phyloP scores from a whole-genome alignment of 2,329 filamentous ascomycete species.

The Hypomyces rosellus region DNA sequence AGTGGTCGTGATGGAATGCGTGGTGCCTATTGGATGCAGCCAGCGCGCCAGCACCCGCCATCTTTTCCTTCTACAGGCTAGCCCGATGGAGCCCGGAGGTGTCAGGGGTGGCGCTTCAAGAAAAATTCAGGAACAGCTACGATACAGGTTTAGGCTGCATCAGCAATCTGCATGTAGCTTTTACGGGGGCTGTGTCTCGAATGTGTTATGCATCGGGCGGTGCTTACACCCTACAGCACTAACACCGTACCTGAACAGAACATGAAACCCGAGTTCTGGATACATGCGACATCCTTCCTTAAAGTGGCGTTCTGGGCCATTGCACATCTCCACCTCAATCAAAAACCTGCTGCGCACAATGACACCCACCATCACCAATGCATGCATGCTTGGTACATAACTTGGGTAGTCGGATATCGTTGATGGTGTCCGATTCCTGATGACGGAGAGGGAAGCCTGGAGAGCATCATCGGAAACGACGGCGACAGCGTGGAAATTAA shows the following conservation, averaged over 20 bases:
- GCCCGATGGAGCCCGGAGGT: constrained; percentile 4
- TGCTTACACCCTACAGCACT: neutral
- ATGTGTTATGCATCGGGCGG: neutral
- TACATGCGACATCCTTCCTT: constrained; percentile 7
- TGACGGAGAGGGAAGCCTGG: neutral
- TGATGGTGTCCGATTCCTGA: neutral
- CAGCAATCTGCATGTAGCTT: constrained; percentile 4
- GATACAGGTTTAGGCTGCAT: constrained; percentile 6
- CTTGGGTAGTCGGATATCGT: too few species aligned
- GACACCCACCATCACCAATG: constrained; percentile 5
- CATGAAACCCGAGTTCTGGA: constrained; percentile 1
- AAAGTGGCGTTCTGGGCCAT: constrained; percentile 5
- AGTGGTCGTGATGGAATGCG: constrained; percentile 10
- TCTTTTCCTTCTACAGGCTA: constrained; percentile 5
- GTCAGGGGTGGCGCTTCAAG: constrained; percentile 6
- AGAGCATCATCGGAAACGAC: neutral
- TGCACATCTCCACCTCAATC: constrained; percentile 14
- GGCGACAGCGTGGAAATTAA: neutral
- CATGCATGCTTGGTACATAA: neutral
- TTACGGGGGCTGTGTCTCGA: constrained; percentile 7
- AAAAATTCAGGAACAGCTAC: constrained; percentile 11
- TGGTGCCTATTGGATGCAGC: constrained; percentile 8
- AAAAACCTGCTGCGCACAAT: constrained; percentile 11
- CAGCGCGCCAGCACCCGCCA: constrained; percentile 8
- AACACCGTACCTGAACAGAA: constrained; percentile 10